Evolutionary conservation across 2,329 filamentous ascomycete genomes (phyloP), one percentile per base, ranked within the genome.

Genomic region (Pestalotiopsis fici): DNA sequence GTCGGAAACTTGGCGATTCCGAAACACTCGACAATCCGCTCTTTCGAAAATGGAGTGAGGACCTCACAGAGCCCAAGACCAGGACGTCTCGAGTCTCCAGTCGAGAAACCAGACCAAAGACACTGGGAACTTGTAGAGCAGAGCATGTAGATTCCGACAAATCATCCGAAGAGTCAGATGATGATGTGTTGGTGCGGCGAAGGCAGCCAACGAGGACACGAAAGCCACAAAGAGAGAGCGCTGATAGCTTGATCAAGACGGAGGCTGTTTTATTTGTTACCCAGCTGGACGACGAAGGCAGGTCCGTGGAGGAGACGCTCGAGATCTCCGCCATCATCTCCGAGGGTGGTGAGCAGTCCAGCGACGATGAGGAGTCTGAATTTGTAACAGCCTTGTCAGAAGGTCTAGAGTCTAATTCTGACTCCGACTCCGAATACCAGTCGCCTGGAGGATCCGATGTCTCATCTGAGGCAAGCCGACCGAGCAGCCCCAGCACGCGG

Each of bases 1-100:
- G 75, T 31, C 69, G 76, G 25, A 77, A 77, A 67, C 67, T 78
- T 35, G 74, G 71, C n/a, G 72, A 72, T 31, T 67, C 66, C 13
- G 74, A 76, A 39, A 65, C 73, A 1, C 50, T 74, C 13, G 72
- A 74, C 35, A 59, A 67, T n/a, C 74, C 74, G 13, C 73, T 78
- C 27, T 63, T 73, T 50, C 74, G 74, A 39, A 74, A 75, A 7
- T 76, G 72, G 74, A 70, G 67, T 27, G 67, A 63, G 55, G 64
- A 62, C 25, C 21, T 43, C 28, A 25, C 59, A 47, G 13, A 54
- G 11, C 60, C 65, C 35, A 66, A 69, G 31, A 23, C 67, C 56
- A 65, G 65, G 65, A 55, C 59, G 56, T 60, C 65, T 39, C 69
- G 69, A 47, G 31, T 63, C 7, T 61, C 68, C 65, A 3, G 69